Percentiles rank a stretch among this genome's conserved stretches.
Evolutionary conservation across 1,139 yeast species (phyloP).

Genomic region (Lodderomyces metapsilosis): DNA sequence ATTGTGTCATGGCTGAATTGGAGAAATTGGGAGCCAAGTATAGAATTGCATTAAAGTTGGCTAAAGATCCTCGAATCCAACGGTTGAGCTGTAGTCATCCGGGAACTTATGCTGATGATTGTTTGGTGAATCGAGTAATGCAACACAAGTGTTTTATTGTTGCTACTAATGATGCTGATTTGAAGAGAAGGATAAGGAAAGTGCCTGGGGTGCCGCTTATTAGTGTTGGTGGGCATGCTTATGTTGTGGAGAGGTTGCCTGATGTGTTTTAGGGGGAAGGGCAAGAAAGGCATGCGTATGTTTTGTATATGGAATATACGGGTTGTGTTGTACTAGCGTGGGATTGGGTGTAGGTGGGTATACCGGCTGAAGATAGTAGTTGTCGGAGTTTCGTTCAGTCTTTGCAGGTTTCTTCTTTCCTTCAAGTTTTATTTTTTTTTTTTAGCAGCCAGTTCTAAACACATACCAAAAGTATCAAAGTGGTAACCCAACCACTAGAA

Average conservation of each 20-base stretch:
- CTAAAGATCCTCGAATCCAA: conserved; percentile 89
- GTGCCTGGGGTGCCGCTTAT: conserved; percentile 95
- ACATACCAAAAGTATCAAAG: no score
- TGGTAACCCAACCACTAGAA: not conserved
- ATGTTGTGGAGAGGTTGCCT: conserved; percentile 91
- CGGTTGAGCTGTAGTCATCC: conserved; percentile 86
- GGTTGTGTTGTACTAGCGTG: not conserved
- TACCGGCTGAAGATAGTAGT: no score
- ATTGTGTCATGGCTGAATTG: conserved; percentile 96
- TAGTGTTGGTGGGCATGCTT: conserved; percentile 93
- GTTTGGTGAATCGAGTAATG: conserved; percentile 86
- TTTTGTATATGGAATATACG: not conserved
- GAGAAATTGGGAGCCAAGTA: conserved; percentile 94
- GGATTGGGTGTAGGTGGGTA: not conserved
- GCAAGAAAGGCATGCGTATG: not conserved
- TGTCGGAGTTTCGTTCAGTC: no score
- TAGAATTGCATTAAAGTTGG: conserved; percentile 86
- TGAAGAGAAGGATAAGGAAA: conserved; percentile 89
- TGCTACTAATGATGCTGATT: conserved; percentile 98
- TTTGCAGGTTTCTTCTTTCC: not conserved
- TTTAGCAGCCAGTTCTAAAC: no score
- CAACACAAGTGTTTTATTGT: conserved; percentile 97
- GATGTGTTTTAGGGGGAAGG: conserved; percentile 68
- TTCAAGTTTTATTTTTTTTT: no score
- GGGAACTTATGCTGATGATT: conserved; percentile 98